A percentile compares a stretch with the other conserved stretches of the same genome.
These are phyloP conservation scores for Hericium rajendrae DNA, from an alignment of 768 basidiomycete genomes.

Conservation along the genomic window DNA sequence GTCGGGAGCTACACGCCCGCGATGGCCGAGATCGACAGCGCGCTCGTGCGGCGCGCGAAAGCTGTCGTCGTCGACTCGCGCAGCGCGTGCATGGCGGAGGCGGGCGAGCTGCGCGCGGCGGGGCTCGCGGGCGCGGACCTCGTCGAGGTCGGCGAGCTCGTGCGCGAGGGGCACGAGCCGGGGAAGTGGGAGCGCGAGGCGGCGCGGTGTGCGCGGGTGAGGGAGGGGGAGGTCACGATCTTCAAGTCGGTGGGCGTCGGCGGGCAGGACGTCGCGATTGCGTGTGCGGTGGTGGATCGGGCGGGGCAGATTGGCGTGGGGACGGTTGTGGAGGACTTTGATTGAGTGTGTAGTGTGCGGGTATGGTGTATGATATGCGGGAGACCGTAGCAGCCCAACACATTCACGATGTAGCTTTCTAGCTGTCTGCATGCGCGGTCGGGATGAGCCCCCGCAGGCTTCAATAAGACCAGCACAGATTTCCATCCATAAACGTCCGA, in stretches of 20 bases:
- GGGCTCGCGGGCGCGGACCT: conserved; percentile 29
- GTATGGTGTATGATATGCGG: no score
- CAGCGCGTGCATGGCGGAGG: conserved; percentile 62
- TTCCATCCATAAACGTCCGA: no score
- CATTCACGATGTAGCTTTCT: no score
- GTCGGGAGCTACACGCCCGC: conserved; percentile 74
- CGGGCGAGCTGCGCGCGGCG: conserved; percentile 72
- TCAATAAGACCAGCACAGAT: no score
- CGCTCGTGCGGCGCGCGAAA: conserved; percentile 45
- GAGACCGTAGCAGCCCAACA: no score
- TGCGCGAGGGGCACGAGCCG: conserved; percentile 16
- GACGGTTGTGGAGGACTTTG: conserved; percentile 25
- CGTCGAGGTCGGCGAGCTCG: conserved; percentile 63
- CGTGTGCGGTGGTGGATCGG: conserved; percentile 51
- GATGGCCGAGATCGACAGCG: conserved; percentile 69
- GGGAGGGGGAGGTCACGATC: conserved; percentile 42
- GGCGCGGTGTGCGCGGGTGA: conserved; percentile 8
- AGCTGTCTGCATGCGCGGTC: no score
- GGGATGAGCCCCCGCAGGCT: no score
- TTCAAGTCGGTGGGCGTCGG: conserved; percentile 88
- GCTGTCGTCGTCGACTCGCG: conserved; percentile 66
- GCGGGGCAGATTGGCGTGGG: conserved; percentile 51
- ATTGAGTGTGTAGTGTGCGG: neutral
- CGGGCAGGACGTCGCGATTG: conserved; percentile 81
- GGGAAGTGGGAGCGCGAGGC: conserved; percentile 9